Percentiles rank a stretch among this genome's conserved stretches.
phyloP scores from a whole-genome alignment of 2,329 filamentous ascomycete species.

The Colletotrichum costaricense region DNA sequence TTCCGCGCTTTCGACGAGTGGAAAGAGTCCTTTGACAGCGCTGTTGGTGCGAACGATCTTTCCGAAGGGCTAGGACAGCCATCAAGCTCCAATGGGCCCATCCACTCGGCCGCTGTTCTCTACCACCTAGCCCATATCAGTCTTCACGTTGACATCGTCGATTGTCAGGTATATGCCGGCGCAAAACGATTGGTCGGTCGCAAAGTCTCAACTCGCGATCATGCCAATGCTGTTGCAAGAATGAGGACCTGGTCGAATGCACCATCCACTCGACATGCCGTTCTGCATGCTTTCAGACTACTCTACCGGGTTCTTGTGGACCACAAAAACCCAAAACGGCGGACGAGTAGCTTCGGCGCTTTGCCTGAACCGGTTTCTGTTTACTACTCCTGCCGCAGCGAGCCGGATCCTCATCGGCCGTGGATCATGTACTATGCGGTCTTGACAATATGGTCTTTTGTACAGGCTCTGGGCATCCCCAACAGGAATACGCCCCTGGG shows the following conservation, averaged over 20 bases:
- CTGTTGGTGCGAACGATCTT: conserved; percentile 57
- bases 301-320: conserved; percentile 78
- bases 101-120: conserved; percentile 82
- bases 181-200: conserved; percentile 82
- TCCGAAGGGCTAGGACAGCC: conserved; percentile 57
- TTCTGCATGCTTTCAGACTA: conserved; percentile 86
- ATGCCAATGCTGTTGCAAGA: conserved; percentile 76
- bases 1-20: conserved; percentile 87
- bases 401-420: conserved; percentile 84
- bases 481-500: conserved; percentile 25
- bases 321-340: conserved; percentile 52
- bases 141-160: conserved; percentile 87
- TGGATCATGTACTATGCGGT: conserved; percentile 93
- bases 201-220: conserved; percentile 81
- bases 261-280: conserved; percentile 80
- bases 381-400: conserved; percentile 79
- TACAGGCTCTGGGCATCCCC: conserved; percentile 74
- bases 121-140: conserved; percentile 92
- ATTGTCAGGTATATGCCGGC: conserved; percentile 89
- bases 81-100: conserved; percentile 69
- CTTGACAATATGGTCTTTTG: conserved; percentile 89
- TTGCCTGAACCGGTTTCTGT: conserved; percentile 48
- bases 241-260: conserved; percentile 85
- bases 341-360: conserved; percentile 34
- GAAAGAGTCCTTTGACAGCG: conserved; percentile 85